Percentiles rank a stretch among this genome's conserved stretches.
Conservation (phyloP, 2,329 filamentous ascomycete genomes). For the Fusarium ambrosium region DNA sequence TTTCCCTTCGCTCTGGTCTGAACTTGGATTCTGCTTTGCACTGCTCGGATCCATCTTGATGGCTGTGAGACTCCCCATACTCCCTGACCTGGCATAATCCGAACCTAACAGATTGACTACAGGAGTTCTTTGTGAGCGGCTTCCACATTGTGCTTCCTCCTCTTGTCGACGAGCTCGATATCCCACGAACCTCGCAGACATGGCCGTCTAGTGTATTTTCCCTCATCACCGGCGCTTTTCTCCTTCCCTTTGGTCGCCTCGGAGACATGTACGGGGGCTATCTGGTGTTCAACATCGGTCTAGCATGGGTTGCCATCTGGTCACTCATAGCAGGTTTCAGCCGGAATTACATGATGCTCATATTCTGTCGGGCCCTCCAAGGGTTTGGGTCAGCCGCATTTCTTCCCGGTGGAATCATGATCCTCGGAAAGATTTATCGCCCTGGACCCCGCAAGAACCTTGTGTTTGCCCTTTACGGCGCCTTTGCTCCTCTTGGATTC, state of each 20-base stretch:
- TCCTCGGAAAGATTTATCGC: constrained; percentile 75
- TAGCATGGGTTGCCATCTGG: constrained; percentile 75
- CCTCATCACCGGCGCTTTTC: constrained; percentile 63
- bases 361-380: constrained; percentile 78
- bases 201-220: constrained; percentile 15
- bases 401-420: constrained; percentile 76
- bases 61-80: not conserved
- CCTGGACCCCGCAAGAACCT: constrained; percentile 79
- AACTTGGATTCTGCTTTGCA: constrained; percentile 1
- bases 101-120: not conserved
- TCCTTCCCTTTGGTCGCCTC: constrained; percentile 73
- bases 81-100: not conserved
- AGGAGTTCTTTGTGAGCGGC: constrained; percentile 13
- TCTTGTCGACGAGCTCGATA: constrained; percentile 59
- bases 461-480: constrained; percentile 70
- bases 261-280: constrained; percentile 73
- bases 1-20: not conserved
- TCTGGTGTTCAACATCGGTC: constrained; percentile 68
- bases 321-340: constrained; percentile 79
- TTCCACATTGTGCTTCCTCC: constrained; percentile 69
- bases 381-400: constrained; percentile 80
- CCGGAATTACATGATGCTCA: constrained; percentile 74
- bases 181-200: not conserved
- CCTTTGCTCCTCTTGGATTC: constrained; percentile 68
- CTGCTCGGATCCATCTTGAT: constrained; percentile 2